Evolutionary conservation across 164 flowering plant species (phyloP).

Genomic region (Akebia trifoliata): DNA sequence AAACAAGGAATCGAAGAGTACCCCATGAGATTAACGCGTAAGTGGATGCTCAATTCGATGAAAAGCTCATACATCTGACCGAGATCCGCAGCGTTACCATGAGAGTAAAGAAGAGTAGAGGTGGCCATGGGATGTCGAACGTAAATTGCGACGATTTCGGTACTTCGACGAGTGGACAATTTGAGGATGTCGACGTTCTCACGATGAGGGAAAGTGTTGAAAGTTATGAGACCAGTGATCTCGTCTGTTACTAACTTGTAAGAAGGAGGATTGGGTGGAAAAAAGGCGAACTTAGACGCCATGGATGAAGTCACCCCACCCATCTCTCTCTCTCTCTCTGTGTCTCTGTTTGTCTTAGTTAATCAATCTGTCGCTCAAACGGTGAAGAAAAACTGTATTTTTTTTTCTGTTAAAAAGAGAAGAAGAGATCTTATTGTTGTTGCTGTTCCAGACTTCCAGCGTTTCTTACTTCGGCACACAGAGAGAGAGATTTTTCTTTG

Average conservation of each 20-base stretch:
- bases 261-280: conserved; percentile 52
- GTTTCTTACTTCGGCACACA: no score
- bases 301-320: conserved; percentile 95
- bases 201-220: conserved; percentile 64
- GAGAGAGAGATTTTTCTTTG: no score
- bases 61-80: conserved; percentile 97
- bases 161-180: conserved; percentile 59
- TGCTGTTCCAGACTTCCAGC: no score
- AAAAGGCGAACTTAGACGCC: conserved; percentile 89
- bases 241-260: conserved; percentile 64
- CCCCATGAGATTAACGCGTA: conserved; percentile 90
- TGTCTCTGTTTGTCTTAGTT: no score
- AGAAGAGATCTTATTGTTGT: no score
- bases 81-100: conserved; percentile 94
- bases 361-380: no score
- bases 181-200: conserved; percentile 77
- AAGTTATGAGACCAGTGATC: conserved; percentile 47
- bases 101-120: conserved; percentile 78
- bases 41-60: conserved; percentile 71
- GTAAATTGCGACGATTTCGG: conserved; percentile 73
- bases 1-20: conserved; percentile 18
- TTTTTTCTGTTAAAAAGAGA: no score
- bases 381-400: no score
- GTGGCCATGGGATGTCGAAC: conserved; percentile 78
- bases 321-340: conserved; percentile 3